Conservation (phyloP, 495 filamentous ascomycete genomes). For the Parmelia sp. region DNA sequence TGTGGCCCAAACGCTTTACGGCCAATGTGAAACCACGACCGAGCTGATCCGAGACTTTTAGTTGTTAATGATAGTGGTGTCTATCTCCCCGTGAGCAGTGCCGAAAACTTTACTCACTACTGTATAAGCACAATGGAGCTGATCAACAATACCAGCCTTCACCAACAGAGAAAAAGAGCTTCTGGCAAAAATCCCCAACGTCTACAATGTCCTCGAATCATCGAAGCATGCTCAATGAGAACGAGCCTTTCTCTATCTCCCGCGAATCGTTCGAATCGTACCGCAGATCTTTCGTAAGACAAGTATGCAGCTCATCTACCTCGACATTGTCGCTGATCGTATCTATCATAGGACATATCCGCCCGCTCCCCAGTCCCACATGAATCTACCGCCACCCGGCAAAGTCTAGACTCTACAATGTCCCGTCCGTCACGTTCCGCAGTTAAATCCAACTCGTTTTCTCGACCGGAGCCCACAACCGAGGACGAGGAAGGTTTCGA, state of each 20-base stretch:
- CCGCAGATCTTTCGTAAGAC: conserved; percentile 83
- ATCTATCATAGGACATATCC: conserved; percentile 68
- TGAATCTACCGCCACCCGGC: conserved; percentile 53
- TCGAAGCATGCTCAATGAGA: conserved; percentile 63
- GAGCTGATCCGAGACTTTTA: conserved; percentile 35
- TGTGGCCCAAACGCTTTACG: conserved; percentile 23
- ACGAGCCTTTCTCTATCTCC: conserved; percentile 94
- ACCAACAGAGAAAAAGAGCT: conserved; percentile 74
- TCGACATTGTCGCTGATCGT: conserved; percentile 13
- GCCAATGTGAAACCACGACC: background rate
- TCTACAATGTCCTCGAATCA: conserved; percentile 62
- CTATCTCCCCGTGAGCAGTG: conserved; percentile 71
- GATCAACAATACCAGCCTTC: conserved; percentile 63
- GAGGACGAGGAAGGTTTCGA: conserved; percentile 82
- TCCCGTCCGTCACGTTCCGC: conserved; percentile 49
- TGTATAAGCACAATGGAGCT: conserved; percentile 9
- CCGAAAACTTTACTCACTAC: conserved; percentile 17
- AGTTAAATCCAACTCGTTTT: conserved; percentile 41
- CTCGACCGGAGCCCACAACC: conserved; percentile 50
- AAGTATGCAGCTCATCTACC: background rate
- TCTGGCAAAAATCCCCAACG: conserved; percentile 70
- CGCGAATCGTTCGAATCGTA: conserved; percentile 98
- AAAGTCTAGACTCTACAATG: conserved; percentile 71
- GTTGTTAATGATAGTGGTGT: conserved; percentile 96
- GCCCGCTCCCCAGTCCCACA: conserved; percentile 73